Evolutionary conservation across 2,329 filamentous ascomycete species (phyloP), one percentile per base, ranked within the genome.

Genomic region (Ceratocystis variospora): DNA sequence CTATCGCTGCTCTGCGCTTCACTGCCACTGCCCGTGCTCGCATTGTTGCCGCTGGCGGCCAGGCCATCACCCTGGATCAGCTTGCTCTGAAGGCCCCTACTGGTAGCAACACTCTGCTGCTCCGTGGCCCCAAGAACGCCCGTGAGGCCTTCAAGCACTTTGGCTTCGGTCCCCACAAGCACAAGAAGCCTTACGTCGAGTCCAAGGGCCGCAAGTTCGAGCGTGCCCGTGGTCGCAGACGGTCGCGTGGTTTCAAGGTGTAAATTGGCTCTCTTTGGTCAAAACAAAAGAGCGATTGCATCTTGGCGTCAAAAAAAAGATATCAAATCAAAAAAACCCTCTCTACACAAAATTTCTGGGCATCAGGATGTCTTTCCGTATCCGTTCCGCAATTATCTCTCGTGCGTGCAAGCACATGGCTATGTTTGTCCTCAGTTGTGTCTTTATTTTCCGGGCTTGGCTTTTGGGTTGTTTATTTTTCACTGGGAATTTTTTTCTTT

Each of bases 171-270:
- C 94, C 94, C 72, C 94, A 99, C 87, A 92, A 87, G 80, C 83
- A 96, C 88, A 99, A 97, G 93, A 97, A 96, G 86, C 93, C 93
- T 73, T 89, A 96, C 74, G 85, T 99, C 76, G 85, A 90, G 81
- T 96, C 90, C 84, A 99, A 99, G 89, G 95, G 95, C 77, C 89
- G 94, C 82, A 99, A 99, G 86, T 99, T 99, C 84, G 95, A 99
- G 88, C 86, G 87, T 76, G 94, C 92, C 76, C 92, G 94, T 94
- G 95, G 94, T 81, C 92, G 94, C 82, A 95, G 94, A 88, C 85
- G 91, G 79, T 97, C 92, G 75, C 87, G 89, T 77, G 94, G 95
- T 86, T 99, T 99, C 92, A 99, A 99, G 91, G 94, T 99, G 78
- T 99, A 96, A 90, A 78, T 62, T 65, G 15, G 64, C 28, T 62